Evolutionary conservation across 2,329 filamentous ascomycete species (phyloP), one percentile per base, ranked within the genome.

Genomic region (Verticillium nonalfalfae): DNA sequence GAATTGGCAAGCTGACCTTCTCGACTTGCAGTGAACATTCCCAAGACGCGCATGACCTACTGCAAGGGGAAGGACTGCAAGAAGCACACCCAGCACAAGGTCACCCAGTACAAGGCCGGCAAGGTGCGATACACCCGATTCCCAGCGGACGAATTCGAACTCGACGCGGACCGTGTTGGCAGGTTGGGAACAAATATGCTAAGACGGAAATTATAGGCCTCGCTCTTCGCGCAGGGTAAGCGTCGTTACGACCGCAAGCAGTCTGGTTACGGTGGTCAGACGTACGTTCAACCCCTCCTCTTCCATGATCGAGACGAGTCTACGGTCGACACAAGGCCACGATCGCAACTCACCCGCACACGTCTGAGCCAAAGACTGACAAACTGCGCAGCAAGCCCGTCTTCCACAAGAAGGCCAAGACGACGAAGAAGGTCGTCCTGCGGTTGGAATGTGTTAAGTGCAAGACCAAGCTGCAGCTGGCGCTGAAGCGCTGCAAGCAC

Each of bases 331-430:
- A 34, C 55, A 18, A 57, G n/a, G 10, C 55, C 31, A 38, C 55
- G n/a, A 15, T 15, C 18, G 1, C 14, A n/a, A 15, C 18, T 18
- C 34, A 9, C 55, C 31, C 18, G 10, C 34, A 9, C 55, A n/a
- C 18, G 10, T 7, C 3, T 35, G 21, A 26, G 33, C 34, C 26
- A 9, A 57, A 13, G 7, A 39, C 60, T 62, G 55, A 62, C 58
- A 7, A 9, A 33, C 11, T 13, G 7, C 6, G 55, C 58, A 62
- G 61, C 76, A 99, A 99, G 86, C 95, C 96, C 74, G 93, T 99
- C 77, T 99, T 98, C 91, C 95, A 98, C 91, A 99, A 98, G 90
- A 98, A 97, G 86, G 95, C 95, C 72, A 99, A 99, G 91, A 99
- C 95, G 73, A 99, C 95, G 79, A 99, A 99, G 91, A 99, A 99